Evolutionary conservation across 2,329 filamentous ascomycete species (phyloP), one percentile per base, ranked within the genome.

Genomic region (Emmonsiellopsis sp.): DNA sequence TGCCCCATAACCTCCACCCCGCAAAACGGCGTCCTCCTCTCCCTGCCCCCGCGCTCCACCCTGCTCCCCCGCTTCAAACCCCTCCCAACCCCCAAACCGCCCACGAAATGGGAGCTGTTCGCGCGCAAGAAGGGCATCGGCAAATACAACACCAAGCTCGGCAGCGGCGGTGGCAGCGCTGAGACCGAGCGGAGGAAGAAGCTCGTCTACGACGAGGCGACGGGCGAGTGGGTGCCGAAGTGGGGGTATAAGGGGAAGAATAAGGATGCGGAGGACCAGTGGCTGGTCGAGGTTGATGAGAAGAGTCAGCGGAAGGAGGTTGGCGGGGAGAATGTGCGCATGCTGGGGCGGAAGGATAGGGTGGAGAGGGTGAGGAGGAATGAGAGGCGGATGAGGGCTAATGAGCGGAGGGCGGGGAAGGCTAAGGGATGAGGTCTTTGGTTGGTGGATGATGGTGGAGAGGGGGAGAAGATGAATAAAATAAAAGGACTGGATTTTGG

Each of bases 21-120:
- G 8, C 68, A 71, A 33, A 75, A 79, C 53, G 81, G 90, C 61
- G 88, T 97, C 2, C 82, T 92, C 49, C 82, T 97, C 52, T 77
- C 81, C 13, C 84, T 98, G 0, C 93, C 93, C 0, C 70, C 79
- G 0, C 77, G 83, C 0, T 74, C 80, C 17, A 94, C 86, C 1
- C 71, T 77, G 0, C 78, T 97, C 3, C 93, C 93, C 27, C 86
- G 93, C 62, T 91, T 96, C 75, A 97, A 98, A 72, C 88, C 89
- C 8, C 77, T 97, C 7, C 93, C 93, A 1, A 79, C 83, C 53
- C 80, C 84, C 61, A 93, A 91, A 74, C 77, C 85, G 54, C 86
- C 86, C 61, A 97, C 92, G 55, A 95, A 90, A 71, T 98, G 93
- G 93, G 86, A 95, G 76, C 83, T 86, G 65, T 98, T 98, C 75